Evolutionary conservation across 2,329 filamentous ascomycete species (phyloP), one percentile per base, ranked within the genome.

Genomic region (Chalaropsis ovoidea): DNA sequence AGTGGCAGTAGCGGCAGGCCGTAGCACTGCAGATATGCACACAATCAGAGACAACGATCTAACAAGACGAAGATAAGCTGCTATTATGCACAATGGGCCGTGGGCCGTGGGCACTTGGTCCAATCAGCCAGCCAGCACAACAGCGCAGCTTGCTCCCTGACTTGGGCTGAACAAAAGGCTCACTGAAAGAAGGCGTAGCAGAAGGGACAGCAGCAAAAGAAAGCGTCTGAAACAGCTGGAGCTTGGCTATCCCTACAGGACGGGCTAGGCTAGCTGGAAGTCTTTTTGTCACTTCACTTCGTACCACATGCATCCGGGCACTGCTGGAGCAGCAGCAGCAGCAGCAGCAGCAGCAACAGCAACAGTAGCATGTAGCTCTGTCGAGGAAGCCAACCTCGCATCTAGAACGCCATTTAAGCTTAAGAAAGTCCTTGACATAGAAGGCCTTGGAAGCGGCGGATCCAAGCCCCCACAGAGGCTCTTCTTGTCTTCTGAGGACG

Each of bases 361-460:
- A 56, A 22, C 31, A 31, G 52, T 22, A 56, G 52, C 8, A 39
- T 58, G 52, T 52, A 24, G 27, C 27, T 58, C 52, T 35, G 13
- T 17, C 8, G 27, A 35, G n/a, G 22, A 31, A 31, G 22, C 52
- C 27, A 39, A n/a, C 52, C 3, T 24, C 24, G 19, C 47, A 15
- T 24, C 47, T 24, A 19, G 15, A 58, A 19, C 52, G 52, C 4
- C 8, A 58, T 58, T 58, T 58, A 58, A 58, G 52, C 52, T 58
- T 58, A 58, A 58, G 52, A 58, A 35, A 35, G 52, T 15, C 52
- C 52, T 58, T 58, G 52, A n/a, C 52, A 58, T 35, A 35, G 52
- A 58, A 58, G 24, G 27, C 27, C 52, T 31, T 58, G 52, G 52
- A 58, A 58, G 52, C 47, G 27, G 52, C 24, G 52, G 27, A 58